Evolutionary conservation across 805 yeast genomes (phyloP).

Genomic region (Myxozyma nipponensis): DNA sequence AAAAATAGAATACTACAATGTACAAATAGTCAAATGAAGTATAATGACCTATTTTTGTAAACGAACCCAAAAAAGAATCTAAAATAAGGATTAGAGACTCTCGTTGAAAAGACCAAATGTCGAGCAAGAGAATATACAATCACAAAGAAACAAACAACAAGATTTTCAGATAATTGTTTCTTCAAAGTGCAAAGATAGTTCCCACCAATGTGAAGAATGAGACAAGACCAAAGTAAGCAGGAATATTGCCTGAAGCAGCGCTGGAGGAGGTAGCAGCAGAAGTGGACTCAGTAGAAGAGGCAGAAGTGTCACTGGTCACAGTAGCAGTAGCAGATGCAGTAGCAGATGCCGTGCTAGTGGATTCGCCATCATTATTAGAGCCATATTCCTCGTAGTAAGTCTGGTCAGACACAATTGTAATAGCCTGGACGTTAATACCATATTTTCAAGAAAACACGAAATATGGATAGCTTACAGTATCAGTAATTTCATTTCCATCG

Average conservation of each 20-base stretch:
- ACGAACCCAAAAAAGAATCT: too few relatives aligned
- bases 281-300: constrained; percentile 2
- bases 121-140: not conserved
- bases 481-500: constrained; percentile 32
- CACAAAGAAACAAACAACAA: too few relatives aligned
- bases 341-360: constrained; percentile 4
- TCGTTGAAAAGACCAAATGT: not conserved
- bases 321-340: constrained; percentile 2
- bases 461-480: constrained; percentile 22
- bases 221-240: not conserved
- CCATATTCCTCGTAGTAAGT: not conserved
- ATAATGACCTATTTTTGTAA: too few relatives aligned
- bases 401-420: constrained; percentile 23
- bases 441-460: too few relatives aligned
- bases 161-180: too few relatives aligned
- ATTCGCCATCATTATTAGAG: constrained; percentile 1
- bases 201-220: not conserved
- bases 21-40: too few relatives aligned
- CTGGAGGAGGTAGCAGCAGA: constrained; percentile 5
- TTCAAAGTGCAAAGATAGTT: not conserved
- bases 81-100: too few relatives aligned
- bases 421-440: too few relatives aligned
- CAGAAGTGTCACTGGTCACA: not conserved
- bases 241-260: not conserved
- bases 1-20: too few relatives aligned